phyloP scores from a whole-genome alignment of 768 basidiomycete species.

The Mycena vulgaris region DNA sequence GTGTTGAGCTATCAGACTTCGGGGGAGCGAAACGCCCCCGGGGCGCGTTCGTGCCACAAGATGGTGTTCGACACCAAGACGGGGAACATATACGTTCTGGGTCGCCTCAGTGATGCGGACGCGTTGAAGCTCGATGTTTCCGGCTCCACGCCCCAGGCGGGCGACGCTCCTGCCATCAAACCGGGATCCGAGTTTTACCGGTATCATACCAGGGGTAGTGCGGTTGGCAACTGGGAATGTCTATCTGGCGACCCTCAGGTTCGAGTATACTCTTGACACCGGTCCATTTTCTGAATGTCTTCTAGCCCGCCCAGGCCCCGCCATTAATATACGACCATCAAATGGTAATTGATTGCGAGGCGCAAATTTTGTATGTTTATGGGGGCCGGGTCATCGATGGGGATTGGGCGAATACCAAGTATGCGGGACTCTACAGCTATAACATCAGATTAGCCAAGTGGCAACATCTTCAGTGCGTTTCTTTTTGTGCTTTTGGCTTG shows the following conservation, averaged over 20 bases:
- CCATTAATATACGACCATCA: slow-evolving; percentile 86
- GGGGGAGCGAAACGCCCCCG: slow-evolving; percentile 75
- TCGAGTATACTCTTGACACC: slow-evolving; percentile 43
- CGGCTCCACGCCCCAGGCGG: slow-evolving; percentile 19
- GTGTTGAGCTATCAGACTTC: slow-evolving; percentile 70
- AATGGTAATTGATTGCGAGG: slow-evolving; percentile 81
- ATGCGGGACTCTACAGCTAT: slow-evolving; percentile 83
- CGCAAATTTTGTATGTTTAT: slow-evolving; percentile 81
- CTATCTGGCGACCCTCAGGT: slow-evolving; percentile 79
- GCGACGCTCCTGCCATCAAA: slow-evolving; percentile 35
- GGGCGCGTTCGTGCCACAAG: slow-evolving; percentile 83
- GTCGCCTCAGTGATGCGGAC: slow-evolving; percentile 74
- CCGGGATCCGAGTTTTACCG: slow-evolving; percentile 82
- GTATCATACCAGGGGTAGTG: slow-evolving; percentile 76
- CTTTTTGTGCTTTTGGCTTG: background rate
- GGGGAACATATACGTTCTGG: slow-evolving; percentile 81
- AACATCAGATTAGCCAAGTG: slow-evolving; percentile 76
- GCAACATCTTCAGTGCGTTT: slow-evolving; percentile 75
- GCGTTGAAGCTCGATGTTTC: slow-evolving; percentile 48
- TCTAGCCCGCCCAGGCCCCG: slow-evolving; percentile 51
- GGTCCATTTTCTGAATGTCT: slow-evolving; percentile 2
- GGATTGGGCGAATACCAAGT: slow-evolving; percentile 71
- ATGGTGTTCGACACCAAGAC: slow-evolving; percentile 85
- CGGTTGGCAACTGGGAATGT: slow-evolving; percentile 81
- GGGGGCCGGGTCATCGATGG: slow-evolving; percentile 83